Evolutionary conservation across 768 basidiomycete species (phyloP).

Genomic region (Mycena epipterygia): DNA sequence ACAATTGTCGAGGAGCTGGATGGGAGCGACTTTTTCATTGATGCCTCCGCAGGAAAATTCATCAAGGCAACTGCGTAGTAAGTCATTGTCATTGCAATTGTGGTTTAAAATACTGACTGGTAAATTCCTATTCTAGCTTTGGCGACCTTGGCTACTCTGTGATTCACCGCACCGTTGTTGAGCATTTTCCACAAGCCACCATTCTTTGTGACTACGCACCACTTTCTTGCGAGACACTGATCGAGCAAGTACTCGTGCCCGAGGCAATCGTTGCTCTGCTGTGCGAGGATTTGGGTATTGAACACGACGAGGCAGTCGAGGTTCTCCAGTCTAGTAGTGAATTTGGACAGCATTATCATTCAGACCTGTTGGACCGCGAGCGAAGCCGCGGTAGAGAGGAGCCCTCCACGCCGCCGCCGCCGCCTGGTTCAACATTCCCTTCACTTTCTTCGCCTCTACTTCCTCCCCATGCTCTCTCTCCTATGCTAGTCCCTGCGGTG

Average conservation of each 20-base stretch:
- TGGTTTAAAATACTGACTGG: not conserved
- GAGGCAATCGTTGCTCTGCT: not conserved
- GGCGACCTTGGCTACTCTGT: not conserved
- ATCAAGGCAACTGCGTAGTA: conserved; percentile 1
- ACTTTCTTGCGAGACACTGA: not conserved
- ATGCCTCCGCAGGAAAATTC: not conserved
- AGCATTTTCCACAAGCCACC: not conserved
- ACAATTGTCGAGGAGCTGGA: not conserved
- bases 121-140: not conserved
- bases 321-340: not conserved
- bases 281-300: not conserved
- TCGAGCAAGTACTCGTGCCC: not conserved
- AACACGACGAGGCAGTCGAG: not conserved
- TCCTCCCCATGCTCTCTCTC: not conserved
- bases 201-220: not conserved
- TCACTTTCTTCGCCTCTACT: not conserved
- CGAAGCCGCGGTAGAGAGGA: not conserved
- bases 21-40: not conserved
- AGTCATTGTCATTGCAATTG: not conserved
- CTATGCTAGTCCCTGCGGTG: not conserved
- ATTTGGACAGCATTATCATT: not conserved
- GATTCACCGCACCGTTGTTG: not conserved
- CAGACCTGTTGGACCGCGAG: not conserved
- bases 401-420: too few relatives aligned
- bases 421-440: too few relatives aligned